These are phyloP conservation scores for Cucurbitaria berberidis DNA, from an alignment of 2,329 filamentous ascomycete genomes.

Conservation along the genomic window DNA sequence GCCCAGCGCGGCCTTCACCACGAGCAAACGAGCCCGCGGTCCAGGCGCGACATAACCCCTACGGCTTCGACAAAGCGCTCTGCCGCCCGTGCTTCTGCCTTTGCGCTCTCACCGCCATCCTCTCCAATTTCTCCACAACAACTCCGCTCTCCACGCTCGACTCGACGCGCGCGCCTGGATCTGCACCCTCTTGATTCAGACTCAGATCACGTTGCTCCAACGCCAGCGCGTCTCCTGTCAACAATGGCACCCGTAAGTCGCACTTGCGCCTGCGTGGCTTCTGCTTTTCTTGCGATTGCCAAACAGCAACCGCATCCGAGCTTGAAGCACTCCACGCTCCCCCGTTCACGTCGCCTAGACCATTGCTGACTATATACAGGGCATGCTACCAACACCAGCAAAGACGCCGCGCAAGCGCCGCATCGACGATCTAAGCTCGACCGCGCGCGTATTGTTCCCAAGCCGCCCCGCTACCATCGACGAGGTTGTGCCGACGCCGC, in stretches of 20 bases:
- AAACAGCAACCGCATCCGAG: constrained; percentile 1
- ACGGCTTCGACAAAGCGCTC: constrained; percentile 31
- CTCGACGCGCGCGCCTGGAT: constrained; percentile 35
- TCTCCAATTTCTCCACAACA: constrained; percentile 48
- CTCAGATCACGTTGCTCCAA: constrained; percentile 36
- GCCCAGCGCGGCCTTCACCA: constrained; percentile 55
- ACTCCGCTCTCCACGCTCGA: constrained; percentile 37
- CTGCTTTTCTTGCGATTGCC: background rate
- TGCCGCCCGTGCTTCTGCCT: constrained; percentile 52
- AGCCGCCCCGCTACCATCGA: constrained; percentile 67
- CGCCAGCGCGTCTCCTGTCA: constrained; percentile 34
- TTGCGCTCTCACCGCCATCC: constrained; percentile 53
- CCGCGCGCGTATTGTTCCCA: constrained; percentile 63
- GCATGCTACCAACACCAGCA: constrained; percentile 76
- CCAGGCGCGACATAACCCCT: constrained; percentile 39
- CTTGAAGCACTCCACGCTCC: too few relatives aligned
- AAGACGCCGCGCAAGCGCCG: constrained; percentile 75
- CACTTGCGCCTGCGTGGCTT: constrained; percentile 12
- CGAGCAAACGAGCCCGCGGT: constrained; percentile 31
- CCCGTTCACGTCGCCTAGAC: background rate
- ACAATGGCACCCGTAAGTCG: constrained; percentile 34
- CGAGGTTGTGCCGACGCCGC: constrained; percentile 65
- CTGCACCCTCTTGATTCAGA: constrained; percentile 35
- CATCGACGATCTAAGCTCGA: constrained; percentile 50
- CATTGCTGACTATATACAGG: constrained; percentile 26